phyloP scores from a whole-genome alignment of 2,329 filamentous ascomycete species.

The Neofusicoccum ribis region DNA sequence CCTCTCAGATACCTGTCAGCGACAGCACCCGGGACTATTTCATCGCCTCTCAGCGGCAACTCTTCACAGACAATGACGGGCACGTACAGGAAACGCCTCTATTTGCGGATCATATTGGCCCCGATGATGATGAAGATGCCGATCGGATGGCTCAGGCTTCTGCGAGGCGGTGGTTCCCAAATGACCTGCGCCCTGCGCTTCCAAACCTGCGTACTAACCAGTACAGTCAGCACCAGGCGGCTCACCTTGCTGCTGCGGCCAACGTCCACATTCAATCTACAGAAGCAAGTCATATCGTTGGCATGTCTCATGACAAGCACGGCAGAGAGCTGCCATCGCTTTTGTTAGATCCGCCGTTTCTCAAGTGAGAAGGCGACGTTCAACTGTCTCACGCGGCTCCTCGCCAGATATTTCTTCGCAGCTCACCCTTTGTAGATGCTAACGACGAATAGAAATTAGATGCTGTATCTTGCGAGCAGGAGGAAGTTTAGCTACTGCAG shows the following conservation, averaged over 20 bases:
- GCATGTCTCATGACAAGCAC: not conserved
- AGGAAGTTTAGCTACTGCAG: not conserved
- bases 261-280: not conserved
- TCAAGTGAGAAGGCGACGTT: not conserved
- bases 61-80: not conserved
- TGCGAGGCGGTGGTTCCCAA: not conserved
- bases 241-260: not conserved
- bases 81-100: not conserved
- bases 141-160: not conserved
- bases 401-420: not conserved
- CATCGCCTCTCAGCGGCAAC: not conserved
- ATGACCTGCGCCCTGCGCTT: not conserved
- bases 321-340: not conserved
- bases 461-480: not conserved
- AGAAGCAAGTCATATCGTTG: not conserved
- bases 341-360: not conserved
- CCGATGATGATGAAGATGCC: not conserved
- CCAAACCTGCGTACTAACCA: not conserved
- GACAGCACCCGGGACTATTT: not conserved
- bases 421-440: not conserved
- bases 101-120: not conserved
- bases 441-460: not conserved
- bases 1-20: not conserved
- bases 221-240: constrained; percentile 3
- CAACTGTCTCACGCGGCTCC: not conserved